A percentile compares a stretch with the other conserved stretches of the same genome.
These are phyloP conservation scores for Wickerhamomyces rabaulensis DNA, from an alignment of 805 yeast species.

Conservation along the genomic window DNA sequence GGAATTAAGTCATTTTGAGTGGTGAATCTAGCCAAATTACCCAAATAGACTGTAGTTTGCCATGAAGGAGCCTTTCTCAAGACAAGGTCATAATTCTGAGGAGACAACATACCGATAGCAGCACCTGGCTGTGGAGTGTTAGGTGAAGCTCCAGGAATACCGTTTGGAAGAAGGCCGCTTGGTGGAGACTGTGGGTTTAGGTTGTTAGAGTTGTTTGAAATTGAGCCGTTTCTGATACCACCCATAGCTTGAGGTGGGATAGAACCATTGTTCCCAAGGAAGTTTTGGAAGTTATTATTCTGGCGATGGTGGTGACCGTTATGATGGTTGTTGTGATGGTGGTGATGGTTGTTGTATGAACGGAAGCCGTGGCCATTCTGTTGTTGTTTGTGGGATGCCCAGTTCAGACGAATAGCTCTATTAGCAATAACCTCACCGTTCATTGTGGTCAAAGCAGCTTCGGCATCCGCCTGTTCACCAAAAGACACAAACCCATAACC, in stretches of 20 bases:
- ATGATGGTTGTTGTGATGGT: slow-evolving; percentile 9
- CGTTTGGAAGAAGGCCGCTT: neutral
- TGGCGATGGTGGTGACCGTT: neutral
- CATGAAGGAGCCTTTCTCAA: slow-evolving; percentile 75
- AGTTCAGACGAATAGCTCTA: slow-evolving; percentile 75
- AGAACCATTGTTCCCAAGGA: neutral
- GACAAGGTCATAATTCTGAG: slow-evolving; percentile 64
- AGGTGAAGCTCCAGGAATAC: neutral
- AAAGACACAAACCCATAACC: slow-evolving; percentile 91
- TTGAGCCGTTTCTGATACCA: neutral
- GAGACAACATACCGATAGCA: slow-evolving; percentile 25
- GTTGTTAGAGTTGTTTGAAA: slow-evolving; percentile 3
- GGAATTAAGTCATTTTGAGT: slow-evolving; percentile 71
- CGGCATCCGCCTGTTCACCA: slow-evolving; percentile 61
- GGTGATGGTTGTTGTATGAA: slow-evolving; percentile 7
- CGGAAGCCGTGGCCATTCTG: slow-evolving; percentile 13
- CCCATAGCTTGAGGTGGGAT: neutral
- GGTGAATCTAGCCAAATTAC: slow-evolving; percentile 75
- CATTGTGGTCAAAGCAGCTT: slow-evolving; percentile 64
- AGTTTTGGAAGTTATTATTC: slow-evolving; percentile 5
- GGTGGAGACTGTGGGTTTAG: neutral
- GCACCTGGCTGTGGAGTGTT: slow-evolving; percentile 1
- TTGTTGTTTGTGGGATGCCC: slow-evolving; percentile 74
- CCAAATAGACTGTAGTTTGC: slow-evolving; percentile 84
- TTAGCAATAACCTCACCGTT: slow-evolving; percentile 70